These are phyloP conservation scores for Asterophora lycoperdoides DNA, from an alignment of 768 basidiomycete genomes.

Conservation along the genomic window DNA sequence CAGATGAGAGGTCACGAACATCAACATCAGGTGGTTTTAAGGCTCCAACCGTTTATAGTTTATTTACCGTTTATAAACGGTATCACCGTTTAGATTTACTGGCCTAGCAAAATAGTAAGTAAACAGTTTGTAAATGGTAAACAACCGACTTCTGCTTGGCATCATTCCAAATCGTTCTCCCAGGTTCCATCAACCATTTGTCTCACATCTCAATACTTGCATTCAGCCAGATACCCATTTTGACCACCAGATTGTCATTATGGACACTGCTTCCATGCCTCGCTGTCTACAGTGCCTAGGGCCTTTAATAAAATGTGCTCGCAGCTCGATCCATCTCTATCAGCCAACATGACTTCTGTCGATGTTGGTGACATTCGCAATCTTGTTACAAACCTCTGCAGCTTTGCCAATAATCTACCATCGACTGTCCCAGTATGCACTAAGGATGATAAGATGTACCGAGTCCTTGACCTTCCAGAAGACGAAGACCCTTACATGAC, in stretches of 20 bases:
- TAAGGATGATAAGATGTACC: constrained; percentile 5
- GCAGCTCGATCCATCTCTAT: too few relatives aligned
- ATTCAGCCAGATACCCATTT: too few relatives aligned
- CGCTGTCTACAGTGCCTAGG: too few relatives aligned
- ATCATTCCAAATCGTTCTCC: too few relatives aligned
- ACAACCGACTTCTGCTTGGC: background rate
- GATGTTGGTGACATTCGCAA: background rate
- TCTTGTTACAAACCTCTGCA: background rate
- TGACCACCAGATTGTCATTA: too few relatives aligned
- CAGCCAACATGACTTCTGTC: background rate
- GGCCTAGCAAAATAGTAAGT: constrained; percentile 2
- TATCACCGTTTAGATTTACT: constrained; percentile 6
- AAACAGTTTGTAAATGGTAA: constrained; percentile 6
- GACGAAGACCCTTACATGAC: background rate
- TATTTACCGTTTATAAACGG: constrained; percentile 8
- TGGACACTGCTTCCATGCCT: too few relatives aligned
- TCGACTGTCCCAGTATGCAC: background rate
- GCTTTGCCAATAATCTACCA: background rate
- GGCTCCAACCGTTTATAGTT: constrained; percentile 12
- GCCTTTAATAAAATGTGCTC: too few relatives aligned
- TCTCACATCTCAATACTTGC: too few relatives aligned
- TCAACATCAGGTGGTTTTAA: too few relatives aligned
- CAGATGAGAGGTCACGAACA: too few relatives aligned
- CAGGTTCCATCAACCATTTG: too few relatives aligned
- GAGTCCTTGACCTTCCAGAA: background rate